Evolutionary conservation across 208 protist species (phyloP).

Genomic region (Leishmania braziliensis): DNA sequence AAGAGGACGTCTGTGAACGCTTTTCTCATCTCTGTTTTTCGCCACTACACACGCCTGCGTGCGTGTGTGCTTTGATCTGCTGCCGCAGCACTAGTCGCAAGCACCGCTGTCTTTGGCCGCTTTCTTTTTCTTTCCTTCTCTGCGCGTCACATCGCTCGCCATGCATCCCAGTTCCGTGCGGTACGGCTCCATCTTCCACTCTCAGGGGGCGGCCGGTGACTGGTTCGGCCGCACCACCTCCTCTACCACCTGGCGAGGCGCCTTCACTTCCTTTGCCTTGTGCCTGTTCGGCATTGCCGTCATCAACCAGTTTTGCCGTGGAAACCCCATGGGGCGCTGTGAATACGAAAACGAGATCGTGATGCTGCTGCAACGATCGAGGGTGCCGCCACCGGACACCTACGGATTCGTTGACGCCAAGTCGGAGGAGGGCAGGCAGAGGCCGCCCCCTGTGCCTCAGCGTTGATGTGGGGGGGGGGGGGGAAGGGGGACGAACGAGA

Average conservation of each 20-base stretch:
- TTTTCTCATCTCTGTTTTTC: too few species aligned
- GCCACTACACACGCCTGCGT: too few species aligned
- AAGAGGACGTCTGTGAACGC: not conserved
- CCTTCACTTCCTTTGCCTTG: conserved; percentile 38
- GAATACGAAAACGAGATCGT: conserved; percentile 54
- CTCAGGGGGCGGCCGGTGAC: conserved; percentile 40
- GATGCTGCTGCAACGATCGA: conserved; percentile 22
- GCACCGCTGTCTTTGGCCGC: not conserved
- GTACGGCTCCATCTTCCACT: conserved; percentile 19
- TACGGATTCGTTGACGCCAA: conserved; percentile 74
- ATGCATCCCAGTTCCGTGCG: conserved; percentile 8
- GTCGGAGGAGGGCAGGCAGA: conserved; percentile 8
- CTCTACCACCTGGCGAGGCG: conserved; percentile 33
- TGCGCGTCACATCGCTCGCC: not conserved
- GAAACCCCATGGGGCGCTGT: conserved; percentile 66
- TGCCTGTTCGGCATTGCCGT: conserved; percentile 59
- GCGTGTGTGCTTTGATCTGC: not conserved
- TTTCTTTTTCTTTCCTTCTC: not conserved
- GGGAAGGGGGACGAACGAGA: not conserved
- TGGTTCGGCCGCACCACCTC: conserved; percentile 59
- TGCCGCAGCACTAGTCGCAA: not conserved
- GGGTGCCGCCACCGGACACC: conserved; percentile 31
- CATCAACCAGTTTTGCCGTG: conserved; percentile 70
- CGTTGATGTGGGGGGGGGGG: not conserved
- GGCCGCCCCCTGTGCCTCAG: not conserved